Evolutionary conservation across 768 basidiomycete genomes (phyloP), one percentile per base, ranked within the genome.

Genomic region (Pleurotus ostreatus): DNA sequence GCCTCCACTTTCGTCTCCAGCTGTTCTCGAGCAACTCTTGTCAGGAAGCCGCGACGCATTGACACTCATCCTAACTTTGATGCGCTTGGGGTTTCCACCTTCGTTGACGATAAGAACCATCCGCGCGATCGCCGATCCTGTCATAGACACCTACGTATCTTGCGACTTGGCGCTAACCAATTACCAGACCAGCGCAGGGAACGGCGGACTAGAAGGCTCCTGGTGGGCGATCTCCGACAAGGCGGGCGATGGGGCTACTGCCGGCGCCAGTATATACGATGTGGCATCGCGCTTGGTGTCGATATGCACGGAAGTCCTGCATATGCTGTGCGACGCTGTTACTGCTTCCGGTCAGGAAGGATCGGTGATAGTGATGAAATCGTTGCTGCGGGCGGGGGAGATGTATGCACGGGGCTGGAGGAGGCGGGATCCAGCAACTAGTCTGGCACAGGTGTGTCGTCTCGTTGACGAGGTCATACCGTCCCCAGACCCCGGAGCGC

Each of bases 381-480:
- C 51, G 12, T 53, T 53, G 51, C 51, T 53, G 9, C 51, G 41
- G 4, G 51, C 39, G 11, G 51, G 51, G 12, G 51, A 53, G 41
- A 9, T 41, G 39, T 53, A 39, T 25, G 39, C 37, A 6, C 39
- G 51, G 16, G 51, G 51, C 16, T 53, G 51, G 51, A 53, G 51
- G 37, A 18, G 12, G 11, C 39, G 51, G 23, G 39, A 53, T 53
- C 51, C 51, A 22, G 39, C 4, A 6, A 18, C 23, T 16, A 53
- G 51, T 18, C 34, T 53, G 15, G 38, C 51, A 9, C 84, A 87
- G 62, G 70, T 82, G 2, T 82, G 80, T 61, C 68, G 71, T 45
- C 73, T 92, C 47, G 61, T 89, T 43, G 80, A 86, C 60, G 71
- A 72, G 53, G 65, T 89, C 30, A 70, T 91, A 1, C 86, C 86